Percentiles rank a stretch among this genome's conserved stretches.
Evolutionary conservation across 208 protist species (phyloP).

Genomic region (Jaenimonas drosophilae): DNA sequence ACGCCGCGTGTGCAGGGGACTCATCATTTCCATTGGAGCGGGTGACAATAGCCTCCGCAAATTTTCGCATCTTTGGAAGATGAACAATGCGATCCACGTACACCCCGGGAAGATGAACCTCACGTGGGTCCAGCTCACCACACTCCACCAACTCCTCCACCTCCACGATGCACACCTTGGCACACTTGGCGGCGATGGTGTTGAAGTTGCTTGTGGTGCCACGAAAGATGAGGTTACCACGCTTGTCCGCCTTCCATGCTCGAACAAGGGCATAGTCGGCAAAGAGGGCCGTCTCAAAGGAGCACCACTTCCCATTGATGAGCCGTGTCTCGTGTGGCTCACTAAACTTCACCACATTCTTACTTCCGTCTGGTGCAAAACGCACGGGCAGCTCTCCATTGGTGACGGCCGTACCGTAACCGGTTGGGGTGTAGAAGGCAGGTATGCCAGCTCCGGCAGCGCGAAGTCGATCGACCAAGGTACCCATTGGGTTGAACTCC

Average conservation of each 20-base stretch:
- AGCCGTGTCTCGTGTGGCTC: constrained; percentile 47
- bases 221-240: constrained; percentile 53
- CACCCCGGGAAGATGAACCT: constrained; percentile 87
- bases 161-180: constrained; percentile 88
- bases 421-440: constrained; percentile 92
- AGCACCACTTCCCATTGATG: constrained; percentile 80
- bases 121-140: constrained; percentile 73
- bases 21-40: background rate
- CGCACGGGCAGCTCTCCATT: constrained; percentile 78
- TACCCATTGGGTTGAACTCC: constrained; percentile 92
- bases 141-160: constrained; percentile 90
- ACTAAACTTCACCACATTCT: constrained; percentile 23
- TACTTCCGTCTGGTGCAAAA: constrained; percentile 43
- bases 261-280: constrained; percentile 89
- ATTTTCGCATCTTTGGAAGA: constrained; percentile 8
- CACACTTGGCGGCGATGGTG: constrained; percentile 57
- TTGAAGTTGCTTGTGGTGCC: constrained; percentile 93
- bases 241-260: constrained; percentile 86
- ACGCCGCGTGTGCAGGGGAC: background rate
- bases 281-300: constrained; percentile 78
- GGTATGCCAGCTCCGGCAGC: constrained; percentile 91
- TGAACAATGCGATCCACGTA: constrained; percentile 85
- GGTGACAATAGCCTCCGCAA: background rate
- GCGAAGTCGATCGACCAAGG: constrained; percentile 83
- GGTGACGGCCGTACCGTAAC: constrained; percentile 73